Conservation (phyloP, 2,329 filamentous ascomycete species). For the Aureobasidium sp. region DNA sequence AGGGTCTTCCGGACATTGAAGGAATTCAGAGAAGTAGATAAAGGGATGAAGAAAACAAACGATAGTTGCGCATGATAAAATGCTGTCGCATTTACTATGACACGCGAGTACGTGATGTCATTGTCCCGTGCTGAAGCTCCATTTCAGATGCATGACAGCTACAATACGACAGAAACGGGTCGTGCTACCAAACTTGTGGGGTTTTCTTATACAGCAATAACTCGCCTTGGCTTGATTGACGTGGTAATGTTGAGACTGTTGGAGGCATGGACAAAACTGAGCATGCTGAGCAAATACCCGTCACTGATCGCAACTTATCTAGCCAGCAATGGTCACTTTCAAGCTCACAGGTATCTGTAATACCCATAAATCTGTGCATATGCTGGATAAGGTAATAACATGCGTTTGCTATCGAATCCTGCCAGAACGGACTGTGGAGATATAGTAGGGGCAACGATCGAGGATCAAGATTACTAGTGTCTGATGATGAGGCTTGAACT, state of each 20-base stretch:
- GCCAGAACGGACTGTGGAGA: background rate
- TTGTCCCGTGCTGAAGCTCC: background rate
- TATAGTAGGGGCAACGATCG: background rate
- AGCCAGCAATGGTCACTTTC: background rate
- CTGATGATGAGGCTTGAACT: conserved; percentile 1
- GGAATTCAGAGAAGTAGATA: background rate
- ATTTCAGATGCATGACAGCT: background rate
- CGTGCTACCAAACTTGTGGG: background rate
- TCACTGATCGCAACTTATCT: background rate
- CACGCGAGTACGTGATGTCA: background rate
- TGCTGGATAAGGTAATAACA: background rate
- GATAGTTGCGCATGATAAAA: background rate
- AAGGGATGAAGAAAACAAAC: conserved; percentile 6
- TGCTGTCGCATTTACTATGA: conserved; percentile 1
- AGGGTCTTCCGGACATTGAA: conserved; percentile 5
- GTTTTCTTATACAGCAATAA: background rate
- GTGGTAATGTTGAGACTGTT: background rate
- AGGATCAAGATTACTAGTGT: background rate
- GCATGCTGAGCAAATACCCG: background rate
- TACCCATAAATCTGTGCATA: background rate
- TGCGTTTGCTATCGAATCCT: background rate
- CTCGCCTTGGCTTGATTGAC: no score
- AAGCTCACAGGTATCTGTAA: no score
- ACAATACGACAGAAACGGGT: background rate
- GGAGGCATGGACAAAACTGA: background rate